Conservation (phyloP, 2,329 filamentous ascomycete genomes). For the Pseudogymnoascus sp. region DNA sequence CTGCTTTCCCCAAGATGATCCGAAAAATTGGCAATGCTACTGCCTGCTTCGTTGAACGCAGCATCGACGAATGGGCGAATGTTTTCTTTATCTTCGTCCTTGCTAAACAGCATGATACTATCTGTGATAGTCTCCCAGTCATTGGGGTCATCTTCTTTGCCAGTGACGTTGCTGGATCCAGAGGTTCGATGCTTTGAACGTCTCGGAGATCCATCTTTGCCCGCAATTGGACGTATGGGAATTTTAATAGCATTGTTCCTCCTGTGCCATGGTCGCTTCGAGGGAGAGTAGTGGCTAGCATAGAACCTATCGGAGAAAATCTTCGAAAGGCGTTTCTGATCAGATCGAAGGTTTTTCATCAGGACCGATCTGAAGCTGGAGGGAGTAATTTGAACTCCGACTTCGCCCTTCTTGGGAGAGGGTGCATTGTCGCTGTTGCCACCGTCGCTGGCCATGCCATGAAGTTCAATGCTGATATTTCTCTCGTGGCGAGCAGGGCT, state of each 20-base stretch:
- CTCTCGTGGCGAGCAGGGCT: constrained; percentile 2
- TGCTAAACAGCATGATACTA: constrained; percentile 12
- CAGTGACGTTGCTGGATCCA: constrained; percentile 1
- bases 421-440: constrained; percentile 12
- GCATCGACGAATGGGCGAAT: constrained; percentile 15
- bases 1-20: constrained; percentile 13
- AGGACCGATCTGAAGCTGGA: neutral
- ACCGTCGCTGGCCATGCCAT: constrained; percentile 21
- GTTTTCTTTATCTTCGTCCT: neutral
- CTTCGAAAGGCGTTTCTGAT: constrained; percentile 10
- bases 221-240: neutral
- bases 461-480: constrained; percentile 17
- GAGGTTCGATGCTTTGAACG: neutral
- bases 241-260: neutral
- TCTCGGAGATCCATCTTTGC: neutral
- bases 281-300: constrained; percentile 11
- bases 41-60: constrained; percentile 19
- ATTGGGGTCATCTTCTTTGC: constrained; percentile 18
- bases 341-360: neutral
- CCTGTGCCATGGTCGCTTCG: neutral
- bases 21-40: constrained; percentile 27
- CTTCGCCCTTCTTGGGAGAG: neutral
- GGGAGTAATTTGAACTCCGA: neutral
- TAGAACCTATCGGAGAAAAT: constrained; percentile 15
- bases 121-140: constrained; percentile 29